Evolutionary conservation across 129 eudicot species (phyloP).

Genomic region (Lonicera japonica): DNA sequence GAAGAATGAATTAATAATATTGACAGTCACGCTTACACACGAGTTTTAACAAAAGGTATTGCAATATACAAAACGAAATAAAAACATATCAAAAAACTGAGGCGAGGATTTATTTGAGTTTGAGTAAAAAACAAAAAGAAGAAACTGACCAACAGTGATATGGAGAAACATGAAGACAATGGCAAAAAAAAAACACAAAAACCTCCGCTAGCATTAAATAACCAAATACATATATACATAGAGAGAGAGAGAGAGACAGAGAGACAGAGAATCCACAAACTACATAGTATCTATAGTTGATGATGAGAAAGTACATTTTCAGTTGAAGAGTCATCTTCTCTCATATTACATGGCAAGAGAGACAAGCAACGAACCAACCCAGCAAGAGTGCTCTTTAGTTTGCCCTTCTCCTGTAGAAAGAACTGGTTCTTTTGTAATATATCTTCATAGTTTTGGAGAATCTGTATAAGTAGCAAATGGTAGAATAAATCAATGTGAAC

Average conservation of each 20-base stretch:
- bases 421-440: conserved; percentile 71
- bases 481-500: too few relatives aligned
- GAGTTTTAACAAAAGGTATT: too few relatives aligned
- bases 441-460: conserved; percentile 75
- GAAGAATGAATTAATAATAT: too few relatives aligned
- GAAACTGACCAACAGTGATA: too few relatives aligned
- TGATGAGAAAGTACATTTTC: conserved; percentile 41
- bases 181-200: background rate
- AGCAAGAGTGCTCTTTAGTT: conserved; percentile 67
- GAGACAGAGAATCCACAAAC: background rate
- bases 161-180: background rate
- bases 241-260: too few relatives aligned
- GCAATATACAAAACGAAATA: too few relatives aligned
- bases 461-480: conserved; percentile 35
- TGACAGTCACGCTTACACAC: too few relatives aligned
- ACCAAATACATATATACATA: too few relatives aligned
- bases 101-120: too few relatives aligned
- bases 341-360: conserved; percentile 46
- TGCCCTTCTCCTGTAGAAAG: conserved; percentile 66
- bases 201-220: background rate
- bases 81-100: too few relatives aligned
- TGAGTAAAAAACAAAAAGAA: too few relatives aligned
- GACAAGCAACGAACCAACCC: conserved; percentile 80
- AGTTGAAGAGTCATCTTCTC: conserved; percentile 30
- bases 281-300: background rate